These are phyloP conservation scores for Erythrobasidium yunnanense DNA, from an alignment of 768 basidiomycete genomes.

Conservation along the genomic window DNA sequence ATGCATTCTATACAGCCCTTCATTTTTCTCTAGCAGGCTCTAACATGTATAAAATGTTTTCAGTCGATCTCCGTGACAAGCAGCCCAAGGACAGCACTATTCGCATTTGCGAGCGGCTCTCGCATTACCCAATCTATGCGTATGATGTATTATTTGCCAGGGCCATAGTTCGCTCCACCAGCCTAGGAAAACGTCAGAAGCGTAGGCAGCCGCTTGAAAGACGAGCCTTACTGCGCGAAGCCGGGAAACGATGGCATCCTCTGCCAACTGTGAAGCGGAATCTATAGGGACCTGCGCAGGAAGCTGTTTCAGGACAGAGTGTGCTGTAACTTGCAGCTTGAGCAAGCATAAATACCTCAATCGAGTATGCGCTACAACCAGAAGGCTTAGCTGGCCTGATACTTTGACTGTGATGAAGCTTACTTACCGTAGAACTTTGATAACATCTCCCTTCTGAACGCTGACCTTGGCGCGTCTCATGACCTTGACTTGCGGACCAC, in stretches of 20 bases:
- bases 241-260: slow-evolving; percentile 2
- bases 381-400: background rate
- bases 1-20: too few relatives aligned
- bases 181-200: background rate
- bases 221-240: background rate
- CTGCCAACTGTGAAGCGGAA: slow-evolving; percentile 2
- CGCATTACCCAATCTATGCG: too few relatives aligned
- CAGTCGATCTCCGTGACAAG: too few relatives aligned
- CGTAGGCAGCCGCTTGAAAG: background rate
- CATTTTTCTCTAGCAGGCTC: too few relatives aligned
- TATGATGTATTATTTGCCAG: background rate
- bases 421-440: slow-evolving; percentile 17
- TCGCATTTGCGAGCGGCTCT: too few relatives aligned
- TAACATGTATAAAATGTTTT: too few relatives aligned
- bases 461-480: slow-evolving; percentile 22
- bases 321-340: background rate
- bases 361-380: slow-evolving; percentile 5
- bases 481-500: slow-evolving; percentile 26
- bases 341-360: background rate
- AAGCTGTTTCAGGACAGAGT: background rate
- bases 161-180: slow-evolving; percentile 21
- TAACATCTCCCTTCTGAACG: slow-evolving; percentile 21
- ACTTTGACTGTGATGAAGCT: background rate
- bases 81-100: too few relatives aligned
- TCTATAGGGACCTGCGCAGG: slow-evolving; percentile 12